Evolutionary conservation across 1,139 yeast genomes (phyloP).

Genomic region (Sugiyamaella xylanicola): DNA sequence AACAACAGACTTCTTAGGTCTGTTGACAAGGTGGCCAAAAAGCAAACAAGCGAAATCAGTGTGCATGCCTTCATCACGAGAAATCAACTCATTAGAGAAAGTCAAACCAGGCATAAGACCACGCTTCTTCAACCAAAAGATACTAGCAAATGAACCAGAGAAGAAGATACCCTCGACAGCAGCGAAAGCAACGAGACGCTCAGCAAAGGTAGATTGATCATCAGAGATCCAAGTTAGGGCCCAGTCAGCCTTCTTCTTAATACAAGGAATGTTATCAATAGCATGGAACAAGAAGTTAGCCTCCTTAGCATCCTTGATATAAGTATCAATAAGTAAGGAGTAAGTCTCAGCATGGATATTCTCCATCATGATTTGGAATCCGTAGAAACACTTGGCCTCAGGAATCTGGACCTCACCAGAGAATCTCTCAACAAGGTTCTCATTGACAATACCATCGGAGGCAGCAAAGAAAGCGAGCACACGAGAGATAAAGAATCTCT

Average conservation of each 20-base stretch:
- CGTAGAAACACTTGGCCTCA: constrained; percentile 98
- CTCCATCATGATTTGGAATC: constrained; percentile 99
- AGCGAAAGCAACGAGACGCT: constrained; percentile 96
- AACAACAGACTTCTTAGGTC: constrained; percentile 78
- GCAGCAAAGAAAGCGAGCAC: constrained; percentile 98
- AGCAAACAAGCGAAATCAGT: constrained; percentile 97
- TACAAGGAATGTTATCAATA: constrained; percentile 90
- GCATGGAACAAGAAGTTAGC: constrained; percentile 88
- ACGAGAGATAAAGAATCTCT: constrained; percentile 85
- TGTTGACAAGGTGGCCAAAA: constrained; percentile 87
- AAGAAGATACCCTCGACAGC: constrained; percentile 99
- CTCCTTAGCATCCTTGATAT: constrained; percentile 93
- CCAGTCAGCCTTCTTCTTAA: constrained; percentile 97
- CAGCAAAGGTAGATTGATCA: constrained; percentile 83
- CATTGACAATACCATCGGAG: constrained; percentile 96
- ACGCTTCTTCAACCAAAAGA: constrained; percentile 97
- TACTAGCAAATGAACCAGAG: constrained; percentile 96
- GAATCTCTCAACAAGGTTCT: constrained; percentile 94
- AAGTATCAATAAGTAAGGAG: constrained; percentile 89
- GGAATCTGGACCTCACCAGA: constrained; percentile 96
- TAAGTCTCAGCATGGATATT: constrained; percentile 98
- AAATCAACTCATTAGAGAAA: constrained; percentile 92
- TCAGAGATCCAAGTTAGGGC: constrained; percentile 95
- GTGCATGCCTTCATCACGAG: constrained; percentile 98
- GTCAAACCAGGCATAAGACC: constrained; percentile 99